These are phyloP conservation scores for Barnettozyma populi DNA, from an alignment of 805 yeast genomes.

Conservation along the genomic window DNA sequence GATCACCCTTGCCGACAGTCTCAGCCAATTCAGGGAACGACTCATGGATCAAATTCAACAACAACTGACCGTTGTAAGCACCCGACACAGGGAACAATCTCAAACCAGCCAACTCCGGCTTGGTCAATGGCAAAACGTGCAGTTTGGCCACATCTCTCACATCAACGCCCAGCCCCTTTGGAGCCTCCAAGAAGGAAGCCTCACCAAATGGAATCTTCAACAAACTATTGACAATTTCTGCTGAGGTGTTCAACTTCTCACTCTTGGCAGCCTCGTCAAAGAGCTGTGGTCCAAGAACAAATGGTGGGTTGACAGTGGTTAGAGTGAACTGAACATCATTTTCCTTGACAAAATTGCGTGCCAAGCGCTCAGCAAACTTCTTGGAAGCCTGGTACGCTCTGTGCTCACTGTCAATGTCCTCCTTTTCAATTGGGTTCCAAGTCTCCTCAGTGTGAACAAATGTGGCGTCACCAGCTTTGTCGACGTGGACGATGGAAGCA, in stretches of 20 bases:
- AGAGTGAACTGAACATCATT: slow-evolving; percentile 36
- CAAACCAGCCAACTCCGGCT: slow-evolving; percentile 18
- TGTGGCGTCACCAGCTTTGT: slow-evolving; percentile 30
- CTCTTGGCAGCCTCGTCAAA: slow-evolving; percentile 40
- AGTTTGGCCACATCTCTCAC: slow-evolving; percentile 45
- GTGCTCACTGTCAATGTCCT: slow-evolving; percentile 34
- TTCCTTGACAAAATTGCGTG: slow-evolving; percentile 45
- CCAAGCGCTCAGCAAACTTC: slow-evolving; percentile 54
- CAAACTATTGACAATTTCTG: slow-evolving; percentile 29
- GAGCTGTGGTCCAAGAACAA: slow-evolving; percentile 56
- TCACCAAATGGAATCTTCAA: slow-evolving; percentile 26
- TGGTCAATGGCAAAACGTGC: slow-evolving; percentile 35
- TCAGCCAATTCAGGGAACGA: slow-evolving; percentile 38
- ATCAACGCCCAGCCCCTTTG: slow-evolving; percentile 27
- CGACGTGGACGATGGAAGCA: slow-evolving; percentile 39
- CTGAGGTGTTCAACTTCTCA: slow-evolving; percentile 38
- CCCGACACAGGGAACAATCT: slow-evolving; percentile 24
- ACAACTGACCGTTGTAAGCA: slow-evolving; percentile 13
- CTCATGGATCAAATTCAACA: slow-evolving; percentile 24
- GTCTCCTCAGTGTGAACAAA: slow-evolving; percentile 38
- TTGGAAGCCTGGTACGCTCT: slow-evolving; percentile 55
- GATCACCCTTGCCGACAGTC: slow-evolving; percentile 35
- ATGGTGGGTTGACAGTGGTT: slow-evolving; percentile 48
- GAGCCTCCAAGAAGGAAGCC: slow-evolving; percentile 20
- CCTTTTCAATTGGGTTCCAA: slow-evolving; percentile 52